A percentile compares a stretch with the other conserved stretches of the same genome.
These are phyloP conservation scores for Backusella liffmaniae DNA, from an alignment of 192 early-diverging fungal species.

Conservation along the genomic window DNA sequence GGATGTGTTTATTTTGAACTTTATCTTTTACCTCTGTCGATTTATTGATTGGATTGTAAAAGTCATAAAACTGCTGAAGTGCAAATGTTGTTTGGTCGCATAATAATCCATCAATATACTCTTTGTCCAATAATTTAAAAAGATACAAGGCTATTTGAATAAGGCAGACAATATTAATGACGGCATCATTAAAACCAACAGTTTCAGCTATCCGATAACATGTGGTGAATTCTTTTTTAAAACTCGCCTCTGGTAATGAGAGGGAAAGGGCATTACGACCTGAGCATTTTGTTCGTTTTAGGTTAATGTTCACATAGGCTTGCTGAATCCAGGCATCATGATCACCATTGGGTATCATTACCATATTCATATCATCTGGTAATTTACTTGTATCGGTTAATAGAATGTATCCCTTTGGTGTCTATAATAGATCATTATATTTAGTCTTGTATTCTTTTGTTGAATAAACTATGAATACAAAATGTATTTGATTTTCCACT, in stretches of 20 bases:
- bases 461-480: neutral
- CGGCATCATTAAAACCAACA: conserved; percentile 46
- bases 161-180: conserved; percentile 44
- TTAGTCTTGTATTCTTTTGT: neutral
- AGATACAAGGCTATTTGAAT: conserved; percentile 45
- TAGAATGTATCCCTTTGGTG: conserved; percentile 43
- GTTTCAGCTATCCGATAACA: conserved; percentile 46
- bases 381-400: conserved; percentile 47
- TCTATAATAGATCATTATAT: conserved; percentile 31
- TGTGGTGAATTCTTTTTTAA: conserved; percentile 50
- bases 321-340: conserved; percentile 44
- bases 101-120: conserved; percentile 49
- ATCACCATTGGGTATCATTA: conserved; percentile 49
- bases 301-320: conserved; percentile 51
- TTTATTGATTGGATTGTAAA: conserved; percentile 37
- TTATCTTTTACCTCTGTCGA: conserved; percentile 5
- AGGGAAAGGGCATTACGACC: conserved; percentile 51
- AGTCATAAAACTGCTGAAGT: conserved; percentile 38
- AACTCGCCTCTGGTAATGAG: conserved; percentile 34
- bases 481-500: neutral
- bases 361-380: conserved; percentile 47
- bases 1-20: neutral
- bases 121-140: conserved; percentile 39
- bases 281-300: conserved; percentile 47
- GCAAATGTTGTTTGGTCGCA: conserved; percentile 47